These are phyloP conservation scores for Keithomyces neogunnii DNA, from an alignment of 2,329 filamentous ascomycete genomes.

Conservation along the genomic window DNA sequence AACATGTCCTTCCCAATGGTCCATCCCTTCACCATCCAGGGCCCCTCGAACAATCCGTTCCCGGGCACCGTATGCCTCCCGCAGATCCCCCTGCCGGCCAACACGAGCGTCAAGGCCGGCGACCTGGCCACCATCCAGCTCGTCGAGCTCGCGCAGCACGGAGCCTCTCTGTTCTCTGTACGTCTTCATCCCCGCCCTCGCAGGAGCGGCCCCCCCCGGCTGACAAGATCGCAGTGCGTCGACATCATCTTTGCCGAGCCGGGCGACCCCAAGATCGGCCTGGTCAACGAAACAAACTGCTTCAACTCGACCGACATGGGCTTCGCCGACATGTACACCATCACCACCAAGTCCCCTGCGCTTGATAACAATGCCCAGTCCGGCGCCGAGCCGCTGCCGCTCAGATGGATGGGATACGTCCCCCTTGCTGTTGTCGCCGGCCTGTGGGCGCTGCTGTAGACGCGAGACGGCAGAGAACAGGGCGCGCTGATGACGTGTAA, in stretches of 20 bases:
- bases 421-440: conserved; percentile 29
- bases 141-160: conserved; percentile 75
- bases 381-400: conserved; percentile 15
- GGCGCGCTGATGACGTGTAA: background rate
- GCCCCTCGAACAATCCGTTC: conserved; percentile 76
- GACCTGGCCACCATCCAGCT: conserved; percentile 87
- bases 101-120: conserved; percentile 64
- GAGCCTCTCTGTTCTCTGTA: conserved; percentile 75
- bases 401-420: conserved; percentile 30
- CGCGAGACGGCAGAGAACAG: background rate
- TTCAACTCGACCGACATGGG: conserved; percentile 75
- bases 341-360: conserved; percentile 39
- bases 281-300: conserved; percentile 77
- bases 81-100: conserved; percentile 74
- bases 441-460: conserved; percentile 30
- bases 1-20: conserved; percentile 88
- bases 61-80: conserved; percentile 83
- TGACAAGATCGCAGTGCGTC: conserved; percentile 57
- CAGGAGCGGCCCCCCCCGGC: background rate
- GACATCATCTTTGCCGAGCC: conserved; percentile 88
- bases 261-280: conserved; percentile 53
- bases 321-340: conserved; percentile 70
- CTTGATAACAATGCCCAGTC: conserved; percentile 22
- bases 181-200: conserved; percentile 19
- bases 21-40: conserved; percentile 71